A percentile compares a stretch with the other conserved stretches of the same genome.
Conservation (phyloP, 2,329 filamentous ascomycete species). For the Metarhizium rileyi region DNA sequence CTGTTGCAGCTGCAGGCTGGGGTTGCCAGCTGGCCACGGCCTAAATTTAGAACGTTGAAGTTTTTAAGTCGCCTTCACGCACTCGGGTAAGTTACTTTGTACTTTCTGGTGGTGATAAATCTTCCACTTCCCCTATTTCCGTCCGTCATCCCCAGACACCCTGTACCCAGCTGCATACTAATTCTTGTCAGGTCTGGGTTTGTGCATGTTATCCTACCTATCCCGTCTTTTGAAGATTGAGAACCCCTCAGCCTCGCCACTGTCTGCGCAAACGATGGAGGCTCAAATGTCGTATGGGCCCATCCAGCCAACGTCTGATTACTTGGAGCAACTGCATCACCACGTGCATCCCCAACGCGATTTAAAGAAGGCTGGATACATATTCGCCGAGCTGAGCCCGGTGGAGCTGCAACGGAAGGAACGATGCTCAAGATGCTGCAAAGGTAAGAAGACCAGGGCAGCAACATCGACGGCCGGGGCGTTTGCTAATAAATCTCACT, state of each 20-base stretch:
- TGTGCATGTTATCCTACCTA: no score
- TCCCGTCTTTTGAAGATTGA: no score
- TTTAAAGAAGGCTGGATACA: conserved; percentile 17
- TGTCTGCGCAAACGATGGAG: not conserved
- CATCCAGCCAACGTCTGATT: conserved; percentile 12
- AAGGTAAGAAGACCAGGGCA: conserved; percentile 10
- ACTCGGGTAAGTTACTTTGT: no score
- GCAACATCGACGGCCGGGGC: not conserved
- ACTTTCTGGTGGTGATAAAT: no score
- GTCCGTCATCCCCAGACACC: no score
- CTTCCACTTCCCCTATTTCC: no score
- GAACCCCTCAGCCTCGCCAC: not conserved
- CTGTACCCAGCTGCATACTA: no score
- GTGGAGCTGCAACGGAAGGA: conserved; percentile 21
- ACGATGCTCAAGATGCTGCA: conserved; percentile 19
- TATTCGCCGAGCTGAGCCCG: conserved; percentile 15
- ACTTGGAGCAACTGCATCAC: conserved; percentile 11
- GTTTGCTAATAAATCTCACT: not conserved
- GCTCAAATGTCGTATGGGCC: conserved; percentile 5
- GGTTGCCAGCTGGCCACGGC: no score
- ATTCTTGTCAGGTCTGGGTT: no score
- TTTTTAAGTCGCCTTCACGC: no score
- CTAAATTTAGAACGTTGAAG: no score
- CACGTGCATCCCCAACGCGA: conserved; percentile 11
- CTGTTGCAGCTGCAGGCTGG: no score